phyloP scores from a whole-genome alignment of 257 asterid species.

The Ilex asprella region DNA sequence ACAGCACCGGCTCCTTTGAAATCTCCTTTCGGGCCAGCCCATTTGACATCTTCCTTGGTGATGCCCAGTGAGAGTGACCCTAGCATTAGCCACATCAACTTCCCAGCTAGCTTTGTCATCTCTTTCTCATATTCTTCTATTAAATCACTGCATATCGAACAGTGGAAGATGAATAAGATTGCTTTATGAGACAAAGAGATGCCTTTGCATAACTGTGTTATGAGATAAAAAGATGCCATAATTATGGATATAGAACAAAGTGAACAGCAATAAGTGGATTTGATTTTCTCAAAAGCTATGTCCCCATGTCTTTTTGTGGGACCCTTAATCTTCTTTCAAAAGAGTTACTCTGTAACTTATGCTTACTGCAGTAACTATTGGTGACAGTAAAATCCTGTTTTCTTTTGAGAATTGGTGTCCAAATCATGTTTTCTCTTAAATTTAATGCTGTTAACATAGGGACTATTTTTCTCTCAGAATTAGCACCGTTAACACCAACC shows the following conservation, averaged over 20 bases:
- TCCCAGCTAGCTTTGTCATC: not conserved
- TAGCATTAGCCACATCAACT: constrained; percentile 3
- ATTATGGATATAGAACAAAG: not conserved
- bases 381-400: too few relatives aligned
- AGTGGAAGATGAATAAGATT: not conserved
- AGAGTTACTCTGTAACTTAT: too few relatives aligned
- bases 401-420: too few relatives aligned
- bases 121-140: not conserved
- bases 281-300: not conserved
- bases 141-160: not conserved
- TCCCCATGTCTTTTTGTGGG: not conserved
- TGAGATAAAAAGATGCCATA: not conserved
- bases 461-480: too few relatives aligned
- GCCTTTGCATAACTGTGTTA: not conserved
- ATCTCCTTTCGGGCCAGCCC: not conserved
- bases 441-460: too few relatives aligned
- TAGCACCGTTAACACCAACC: too few relatives aligned
- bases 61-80: constrained; percentile 11
- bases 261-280: not conserved
- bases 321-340: not conserved
- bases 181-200: not conserved
- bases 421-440: too few relatives aligned
- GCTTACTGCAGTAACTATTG: too few relatives aligned
- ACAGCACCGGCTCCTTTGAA: constrained; percentile 45
- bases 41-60: constrained; percentile 2